Percentiles rank a stretch among this genome's conserved stretches.
Conservation (phyloP, 768 basidiomycete species). For the Leccinum variicolor region DNA sequence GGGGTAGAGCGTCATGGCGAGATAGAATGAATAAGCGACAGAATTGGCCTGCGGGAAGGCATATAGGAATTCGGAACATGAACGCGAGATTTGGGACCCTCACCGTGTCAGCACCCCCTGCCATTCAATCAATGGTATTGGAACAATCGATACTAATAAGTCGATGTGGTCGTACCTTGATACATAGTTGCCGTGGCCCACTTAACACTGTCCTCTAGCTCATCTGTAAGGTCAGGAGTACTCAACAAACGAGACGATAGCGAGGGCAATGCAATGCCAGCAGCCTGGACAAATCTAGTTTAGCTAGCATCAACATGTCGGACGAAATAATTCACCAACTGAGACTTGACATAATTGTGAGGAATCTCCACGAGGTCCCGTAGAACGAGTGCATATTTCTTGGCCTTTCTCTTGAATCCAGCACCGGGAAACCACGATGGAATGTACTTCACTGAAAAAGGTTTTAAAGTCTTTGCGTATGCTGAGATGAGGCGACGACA, state of each 20-base stretch:
- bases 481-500: not conserved
- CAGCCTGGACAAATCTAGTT: not conserved
- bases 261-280: constrained; percentile 15
- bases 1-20: too few species aligned
- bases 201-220: constrained; percentile 17
- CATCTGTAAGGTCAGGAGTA: constrained; percentile 6
- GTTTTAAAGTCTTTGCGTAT: not conserved
- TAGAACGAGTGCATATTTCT: constrained; percentile 6
- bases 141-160: not conserved
- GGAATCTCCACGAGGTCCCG: constrained; percentile 8
- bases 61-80: too few species aligned
- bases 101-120: too few species aligned
- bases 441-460: constrained; percentile 22
- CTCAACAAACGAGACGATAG: constrained; percentile 12
- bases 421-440: constrained; percentile 23
- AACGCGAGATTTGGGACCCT: too few species aligned
- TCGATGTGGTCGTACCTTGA: constrained; percentile 6
- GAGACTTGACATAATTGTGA: constrained; percentile 10
- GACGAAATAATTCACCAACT: constrained; percentile 10
- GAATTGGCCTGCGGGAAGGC: too few species aligned
- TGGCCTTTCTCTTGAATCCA: constrained; percentile 15
- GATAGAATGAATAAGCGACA: too few species aligned
- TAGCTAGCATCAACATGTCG: not conserved
- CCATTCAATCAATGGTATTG: too few species aligned
- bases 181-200: constrained; percentile 13